These are phyloP conservation scores for Knufia petricola DNA, from an alignment of 2,329 filamentous ascomycete species.

Conservation along the genomic window DNA sequence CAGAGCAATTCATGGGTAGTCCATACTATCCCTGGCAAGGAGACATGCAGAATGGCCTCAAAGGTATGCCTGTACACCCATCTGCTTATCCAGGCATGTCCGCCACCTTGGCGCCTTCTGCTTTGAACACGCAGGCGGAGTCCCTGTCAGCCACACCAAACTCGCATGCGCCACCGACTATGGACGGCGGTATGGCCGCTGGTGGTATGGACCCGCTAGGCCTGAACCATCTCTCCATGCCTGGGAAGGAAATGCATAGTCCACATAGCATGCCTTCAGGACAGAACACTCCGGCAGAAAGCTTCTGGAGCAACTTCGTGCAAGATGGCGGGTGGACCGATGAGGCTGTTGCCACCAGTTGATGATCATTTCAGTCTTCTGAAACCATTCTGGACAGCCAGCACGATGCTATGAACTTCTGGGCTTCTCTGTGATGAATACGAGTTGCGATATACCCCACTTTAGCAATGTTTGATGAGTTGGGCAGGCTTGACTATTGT, in stretches of 20 bases:
- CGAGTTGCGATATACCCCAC: slow-evolving; percentile 2
- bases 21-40: slow-evolving; percentile 36
- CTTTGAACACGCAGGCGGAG: slow-evolving; percentile 6
- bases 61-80: slow-evolving; percentile 23
- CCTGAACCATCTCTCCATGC: slow-evolving; percentile 1
- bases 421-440: neutral
- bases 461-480: neutral
- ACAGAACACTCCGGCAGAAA: slow-evolving; percentile 19
- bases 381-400: neutral
- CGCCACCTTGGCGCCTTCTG: slow-evolving; percentile 32
- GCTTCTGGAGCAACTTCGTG: slow-evolving; percentile 23
- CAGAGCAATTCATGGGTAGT: slow-evolving; percentile 31
- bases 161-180: neutral
- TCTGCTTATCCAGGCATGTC: slow-evolving; percentile 30
- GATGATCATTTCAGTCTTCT: neutral
- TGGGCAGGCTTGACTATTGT: neutral
- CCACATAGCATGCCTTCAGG: slow-evolving; percentile 11
- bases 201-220: slow-evolving; percentile 1
- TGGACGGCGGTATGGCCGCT: neutral
- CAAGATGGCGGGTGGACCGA: slow-evolving; percentile 20
- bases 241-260: slow-evolving; percentile 1
- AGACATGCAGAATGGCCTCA: slow-evolving; percentile 26
- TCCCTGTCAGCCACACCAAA: slow-evolving; percentile 3
- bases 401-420: neutral
- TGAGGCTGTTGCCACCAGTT: neutral